Conservation (phyloP, 1,284 basidiomycete species). For the Golubevia pallescens region DNA sequence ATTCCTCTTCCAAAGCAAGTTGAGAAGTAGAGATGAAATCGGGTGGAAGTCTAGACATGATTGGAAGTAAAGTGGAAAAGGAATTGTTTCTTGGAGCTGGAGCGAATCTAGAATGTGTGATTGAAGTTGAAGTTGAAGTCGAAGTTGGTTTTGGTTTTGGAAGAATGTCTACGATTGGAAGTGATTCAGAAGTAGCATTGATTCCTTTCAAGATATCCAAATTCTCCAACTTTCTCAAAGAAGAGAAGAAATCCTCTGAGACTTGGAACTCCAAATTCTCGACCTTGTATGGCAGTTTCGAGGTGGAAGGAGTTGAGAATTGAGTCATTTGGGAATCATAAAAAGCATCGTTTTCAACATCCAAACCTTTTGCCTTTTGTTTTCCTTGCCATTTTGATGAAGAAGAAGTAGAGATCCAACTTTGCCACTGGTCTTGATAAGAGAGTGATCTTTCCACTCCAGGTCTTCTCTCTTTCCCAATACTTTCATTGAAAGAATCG, state of each 20-base stretch:
- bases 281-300: too few species aligned
- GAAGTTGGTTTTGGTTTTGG: background rate
- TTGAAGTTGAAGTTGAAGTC: background rate
- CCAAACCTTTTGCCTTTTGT: too few species aligned
- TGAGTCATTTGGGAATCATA: too few species aligned
- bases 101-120: conserved; percentile 17
- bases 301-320: too few species aligned
- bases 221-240: background rate
- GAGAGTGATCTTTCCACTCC: too few species aligned
- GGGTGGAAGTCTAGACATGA: conserved; percentile 29
- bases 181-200: background rate
- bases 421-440: too few species aligned
- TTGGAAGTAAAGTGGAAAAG: conserved; percentile 33
- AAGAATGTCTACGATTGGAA: too few species aligned
- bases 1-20: conserved; percentile 6
- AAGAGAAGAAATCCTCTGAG: background rate
- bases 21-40: background rate
- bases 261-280: background rate
- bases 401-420: too few species aligned
- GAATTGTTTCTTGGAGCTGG: conserved; percentile 28
- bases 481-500: too few species aligned
- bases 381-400: too few species aligned
- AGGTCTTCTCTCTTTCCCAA: too few species aligned
- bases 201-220: background rate
- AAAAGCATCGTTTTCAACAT: too few species aligned